phyloP scores from a whole-genome alignment of 441 rosid species.

The Melastoma candidum region DNA sequence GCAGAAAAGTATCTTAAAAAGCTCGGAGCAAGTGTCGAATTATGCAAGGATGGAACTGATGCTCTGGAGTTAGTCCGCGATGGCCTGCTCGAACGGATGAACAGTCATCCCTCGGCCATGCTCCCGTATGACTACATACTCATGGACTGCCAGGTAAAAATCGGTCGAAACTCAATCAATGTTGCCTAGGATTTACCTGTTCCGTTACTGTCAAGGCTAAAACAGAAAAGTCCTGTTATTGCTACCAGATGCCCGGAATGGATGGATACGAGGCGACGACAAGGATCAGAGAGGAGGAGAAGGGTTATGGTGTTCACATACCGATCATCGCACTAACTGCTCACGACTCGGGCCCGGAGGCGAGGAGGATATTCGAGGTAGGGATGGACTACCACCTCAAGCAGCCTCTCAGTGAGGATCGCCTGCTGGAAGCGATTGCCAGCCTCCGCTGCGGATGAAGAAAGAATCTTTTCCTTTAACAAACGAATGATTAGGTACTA shows the following conservation, averaged over 20 bases:
- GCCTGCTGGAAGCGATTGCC: slow-evolving; percentile 26
- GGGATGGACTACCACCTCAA: slow-evolving; percentile 55
- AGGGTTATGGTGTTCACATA: slow-evolving; percentile 29
- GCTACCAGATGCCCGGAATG: slow-evolving; percentile 25
- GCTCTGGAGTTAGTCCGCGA: slow-evolving; percentile 39
- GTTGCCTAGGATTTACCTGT: neutral
- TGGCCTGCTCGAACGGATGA: slow-evolving; percentile 22
- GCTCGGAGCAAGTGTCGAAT: slow-evolving; percentile 44
- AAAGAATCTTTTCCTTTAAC: slow-evolving; percentile 21
- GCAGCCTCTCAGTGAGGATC: slow-evolving; percentile 27
- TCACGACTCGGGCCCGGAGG: slow-evolving; percentile 32
- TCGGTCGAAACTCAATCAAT: neutral
- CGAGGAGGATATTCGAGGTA: slow-evolving; percentile 22
- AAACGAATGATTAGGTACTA: too few relatives aligned
- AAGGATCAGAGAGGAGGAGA: slow-evolving; percentile 50
- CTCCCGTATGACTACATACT: slow-evolving; percentile 56
- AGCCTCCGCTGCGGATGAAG: slow-evolving; percentile 11
- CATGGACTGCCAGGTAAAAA: slow-evolving; percentile 76
- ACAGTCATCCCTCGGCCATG: slow-evolving; percentile 5
- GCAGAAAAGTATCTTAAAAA: slow-evolving; percentile 18
- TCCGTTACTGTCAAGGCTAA: neutral
- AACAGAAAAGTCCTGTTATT: neutral
- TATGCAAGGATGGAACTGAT: slow-evolving; percentile 47
- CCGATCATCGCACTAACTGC: slow-evolving; percentile 73
- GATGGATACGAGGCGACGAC: slow-evolving; percentile 63